Percentiles rank a stretch among this genome's conserved stretches.
phyloP scores from a whole-genome alignment of 305 asterid genomes.

The Fraxinus angustifolia region DNA sequence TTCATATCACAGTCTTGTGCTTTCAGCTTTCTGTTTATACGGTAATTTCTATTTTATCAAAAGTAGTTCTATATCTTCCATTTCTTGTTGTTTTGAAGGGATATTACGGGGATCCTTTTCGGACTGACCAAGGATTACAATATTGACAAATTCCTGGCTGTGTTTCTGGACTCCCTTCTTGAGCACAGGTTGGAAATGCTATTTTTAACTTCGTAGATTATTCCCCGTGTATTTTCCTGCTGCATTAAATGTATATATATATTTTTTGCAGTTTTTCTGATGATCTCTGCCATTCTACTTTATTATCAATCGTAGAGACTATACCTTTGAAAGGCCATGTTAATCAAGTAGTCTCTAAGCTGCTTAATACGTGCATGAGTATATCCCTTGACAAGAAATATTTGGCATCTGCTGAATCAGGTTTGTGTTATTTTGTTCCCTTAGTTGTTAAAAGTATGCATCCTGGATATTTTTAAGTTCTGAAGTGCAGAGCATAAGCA shows the following conservation, averaged over 20 bases:
- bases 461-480: background rate
- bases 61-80: constrained; percentile 8
- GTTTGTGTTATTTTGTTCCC: constrained; percentile 33
- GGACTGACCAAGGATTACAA: constrained; percentile 70
- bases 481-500: background rate
- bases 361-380: constrained; percentile 45
- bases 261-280: constrained; percentile 59
- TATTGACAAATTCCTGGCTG: constrained; percentile 60
- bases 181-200: constrained; percentile 63
- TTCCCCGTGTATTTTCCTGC: background rate
- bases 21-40: background rate
- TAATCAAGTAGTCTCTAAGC: constrained; percentile 43
- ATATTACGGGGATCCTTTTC: constrained; percentile 52
- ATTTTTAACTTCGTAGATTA: background rate
- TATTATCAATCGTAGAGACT: constrained; percentile 48
- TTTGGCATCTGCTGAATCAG: constrained; percentile 42
- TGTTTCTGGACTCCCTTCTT: constrained; percentile 70
- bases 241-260: constrained; percentile 22
- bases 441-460: background rate
- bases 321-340: constrained; percentile 56
- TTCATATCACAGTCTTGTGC: constrained; percentile 13
- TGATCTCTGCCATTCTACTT: constrained; percentile 40
- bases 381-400: constrained; percentile 41
- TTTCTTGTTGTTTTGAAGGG: constrained; percentile 44
- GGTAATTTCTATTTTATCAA: constrained; percentile 2